Evolutionary conservation across 169 alveolate genomes (phyloP), one percentile per base, ranked within the genome.

Genomic region (Amoebophrya sp.): DNA sequence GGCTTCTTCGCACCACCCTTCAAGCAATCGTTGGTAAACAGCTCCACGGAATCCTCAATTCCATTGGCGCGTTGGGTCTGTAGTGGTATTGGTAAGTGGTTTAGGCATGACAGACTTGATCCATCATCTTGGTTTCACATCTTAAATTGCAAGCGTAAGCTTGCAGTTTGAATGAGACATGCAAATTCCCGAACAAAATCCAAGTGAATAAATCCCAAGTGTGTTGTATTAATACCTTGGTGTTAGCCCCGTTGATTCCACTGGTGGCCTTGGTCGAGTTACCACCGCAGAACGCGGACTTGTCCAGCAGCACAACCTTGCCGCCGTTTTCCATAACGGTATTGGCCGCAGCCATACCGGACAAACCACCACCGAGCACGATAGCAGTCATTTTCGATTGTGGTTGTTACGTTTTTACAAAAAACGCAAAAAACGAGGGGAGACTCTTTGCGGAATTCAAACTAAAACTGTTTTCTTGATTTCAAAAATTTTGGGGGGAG

Each of bases 1-100:
- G 94, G 94, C 93, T 92, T 92, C 93, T 92, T 92, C 66, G 94
- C 94, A 7, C 94, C 94, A 23, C 93, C 90, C 92, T 93, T 90
- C 89, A 93, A 90, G 41, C 95, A 93, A 90, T 94, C 95, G 89
- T 89, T 88, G 92, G 89, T 90, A 92, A 93, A 93, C 33, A 77
- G 88, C 35, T 90, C 53, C 47, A 39, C 89, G 55, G 91, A 89
- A 91, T 94, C 96, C 66, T 41, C 35, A 41, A 93, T 90, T 33
- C 92, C 93, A 41, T 54, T 18, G 25, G 89, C 92, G 35, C 91
- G 29, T 40, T 91, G 93, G 39, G 92, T 93, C 93, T 92, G 23
- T 90, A n/a, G n/a, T n/a, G n/a, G n/a, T n/a, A n/a, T n/a, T n/a
- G n/a, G n/a, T n/a, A n/a, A n/a, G n/a, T n/a, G n/a, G n/a, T n/a